Evolutionary conservation across 2,329 filamentous ascomycete genomes (phyloP).

Genomic region (Hymenoscyphus infarciens): DNA sequence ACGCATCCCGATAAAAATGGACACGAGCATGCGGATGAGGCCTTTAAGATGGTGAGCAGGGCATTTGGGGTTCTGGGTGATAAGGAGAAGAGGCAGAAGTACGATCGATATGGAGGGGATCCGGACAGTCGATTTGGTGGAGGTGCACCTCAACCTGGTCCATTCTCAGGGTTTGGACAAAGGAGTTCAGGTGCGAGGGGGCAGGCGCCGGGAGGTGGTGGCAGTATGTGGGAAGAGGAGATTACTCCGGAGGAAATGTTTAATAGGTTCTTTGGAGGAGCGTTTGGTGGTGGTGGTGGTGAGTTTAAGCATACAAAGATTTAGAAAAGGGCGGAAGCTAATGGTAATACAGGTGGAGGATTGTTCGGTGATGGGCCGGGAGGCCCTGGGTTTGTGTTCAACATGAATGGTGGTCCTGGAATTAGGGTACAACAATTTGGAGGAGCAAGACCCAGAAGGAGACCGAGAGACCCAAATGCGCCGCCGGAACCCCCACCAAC

Average conservation of each 20-base stretch:
- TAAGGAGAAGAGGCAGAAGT: conserved; percentile 86
- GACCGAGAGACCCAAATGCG: conserved; percentile 64
- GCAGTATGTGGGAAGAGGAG: conserved; percentile 78
- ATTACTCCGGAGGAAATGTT: conserved; percentile 97
- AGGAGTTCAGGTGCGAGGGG: conserved; percentile 34
- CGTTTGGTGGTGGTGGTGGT: conserved; percentile 45
- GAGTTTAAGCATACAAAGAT: conserved; percentile 38
- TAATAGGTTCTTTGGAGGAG: conserved; percentile 82
- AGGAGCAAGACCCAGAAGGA: conserved; percentile 69
- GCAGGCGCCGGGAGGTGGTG: conserved; percentile 44
- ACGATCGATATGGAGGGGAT: conserved; percentile 84
- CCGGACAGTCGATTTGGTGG: conserved; percentile 81
- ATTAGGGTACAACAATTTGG: conserved; percentile 96
- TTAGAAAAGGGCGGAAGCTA: conserved; percentile 13
- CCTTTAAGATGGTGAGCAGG: conserved; percentile 95
- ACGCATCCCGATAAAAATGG: conserved; percentile 99
- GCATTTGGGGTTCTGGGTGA: conserved; percentile 93
- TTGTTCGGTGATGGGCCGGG: conserved; percentile 75
- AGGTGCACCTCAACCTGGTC: conserved; percentile 50
- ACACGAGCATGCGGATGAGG: conserved; percentile 90
- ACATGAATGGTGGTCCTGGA: conserved; percentile 86
- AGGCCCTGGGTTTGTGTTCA: conserved; percentile 90
- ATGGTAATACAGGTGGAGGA: conserved; percentile 37
- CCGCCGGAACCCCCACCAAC: conserved; percentile 48
- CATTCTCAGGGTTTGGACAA: conserved; percentile 59